Evolutionary conservation across 2,329 filamentous ascomycete species (phyloP), one percentile per base, ranked within the genome.

Genomic region (Fusarium subglutinans): DNA sequence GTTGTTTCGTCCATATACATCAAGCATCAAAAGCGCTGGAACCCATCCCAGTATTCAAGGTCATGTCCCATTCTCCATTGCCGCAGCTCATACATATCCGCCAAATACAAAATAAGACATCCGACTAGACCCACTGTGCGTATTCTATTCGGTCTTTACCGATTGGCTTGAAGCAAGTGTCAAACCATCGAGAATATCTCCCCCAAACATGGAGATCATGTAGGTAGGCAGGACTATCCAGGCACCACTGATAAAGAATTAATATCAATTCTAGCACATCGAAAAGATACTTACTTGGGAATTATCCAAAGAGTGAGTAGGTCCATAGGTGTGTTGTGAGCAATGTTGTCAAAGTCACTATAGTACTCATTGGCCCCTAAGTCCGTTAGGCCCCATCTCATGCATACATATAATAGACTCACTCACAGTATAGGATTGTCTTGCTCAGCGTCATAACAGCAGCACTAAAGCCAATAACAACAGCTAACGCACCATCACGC

Each of bases 371-470:
- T 86, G 55, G 87, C 80, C 87, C 87, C 88, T 90, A 22, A 3
- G 6, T 8, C 5, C 9, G 24, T 68, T 22, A 68, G 54, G 12
- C 28, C 4, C 10, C 2, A 17, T 9, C 51, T 11, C 18, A 18
- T 13, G 14, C 5, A 18, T 10, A 51, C 33, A 8, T 1, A 0
- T 3, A 2, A 26, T 2, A 24, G 15, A 3, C 6, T 20, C n/a
- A 84, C 88, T 79, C 72, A 89, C 89, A 90, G 78, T 91, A 91
- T 6, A 91, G 80, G 17, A 87, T 79, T n/a, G 89, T 90, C 85
- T 90, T 91, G 84, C 87, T 89, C 17, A 90, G 74, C 2, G 89
- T 91, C 89, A 90, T 90, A 60, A 90, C 84, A 3, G 87, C 85
- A 0, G 87, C 87, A 66, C 85, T 84, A 72, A 89, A 90, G 10